Evolutionary conservation across 192 early-diverging fungal genomes (phyloP), one percentile per base, ranked within the genome.

Genomic region (Coemansia sp.): DNA sequence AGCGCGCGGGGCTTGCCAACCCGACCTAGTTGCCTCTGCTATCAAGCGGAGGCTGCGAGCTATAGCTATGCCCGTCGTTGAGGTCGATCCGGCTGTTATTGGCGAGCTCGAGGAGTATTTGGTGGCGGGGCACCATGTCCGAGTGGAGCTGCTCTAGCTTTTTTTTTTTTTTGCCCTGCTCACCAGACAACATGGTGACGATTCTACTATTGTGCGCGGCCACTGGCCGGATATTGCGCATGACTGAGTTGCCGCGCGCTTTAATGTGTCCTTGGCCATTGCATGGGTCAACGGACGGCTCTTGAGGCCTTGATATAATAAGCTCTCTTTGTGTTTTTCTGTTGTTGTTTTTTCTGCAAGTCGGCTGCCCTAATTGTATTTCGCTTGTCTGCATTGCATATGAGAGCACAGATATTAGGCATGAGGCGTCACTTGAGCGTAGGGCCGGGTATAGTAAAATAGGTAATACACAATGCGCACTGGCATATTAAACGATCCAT

Each of bases 21-120:
- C 34, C 39, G 26, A 31, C 16, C 23, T 25, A 9, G 50, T 12
- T 31, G 39, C 12, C 10, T 31, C 38, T 33, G 28, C 56, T 34
- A 14, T 38, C 13, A 35, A 50, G 38, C 34, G n/a, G 21, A 23
- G 25, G 16, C 13, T 13, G 57, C 57, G 52, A 28, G 52, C 23
- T 13, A 37, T 61, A 14, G 8, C 59, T 20, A 75, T 80, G 69
- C 77, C 77, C 4, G 77, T 80, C 3, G 72, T 80, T 12, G 58
- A 72, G 53, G 72, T 80, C 23, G 65, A 59, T 63, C 59, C 45
- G 23, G 37, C 26, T 12, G 69, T 68, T 14, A 59, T 80, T 55
- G 59, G 53, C 20, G 72, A 75, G 66, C 58, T 80, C 35, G 72
- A 80, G 55, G 45, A 55, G n/a, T 70, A 75, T 61, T 57, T 80